Percentiles rank a stretch among this genome's conserved stretches.
Conservation (phyloP, 495 filamentous ascomycete genomes). For the Aspergillus heteromorphus region DNA sequence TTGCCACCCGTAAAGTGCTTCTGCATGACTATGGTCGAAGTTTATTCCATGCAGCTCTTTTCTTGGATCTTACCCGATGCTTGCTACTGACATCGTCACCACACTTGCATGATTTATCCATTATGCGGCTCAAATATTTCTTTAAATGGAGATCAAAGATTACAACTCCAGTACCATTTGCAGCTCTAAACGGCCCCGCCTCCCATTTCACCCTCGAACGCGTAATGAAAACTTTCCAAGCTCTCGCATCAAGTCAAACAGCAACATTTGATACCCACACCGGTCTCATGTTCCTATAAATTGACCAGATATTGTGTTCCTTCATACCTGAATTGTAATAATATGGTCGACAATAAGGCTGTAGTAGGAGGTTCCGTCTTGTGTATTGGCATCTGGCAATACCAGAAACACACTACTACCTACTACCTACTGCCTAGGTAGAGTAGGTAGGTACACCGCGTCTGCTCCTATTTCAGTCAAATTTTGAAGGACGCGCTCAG, state of each 20-base stretch:
- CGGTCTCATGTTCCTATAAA: too few species aligned
- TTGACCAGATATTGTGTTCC: background rate
- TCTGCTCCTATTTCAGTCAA: background rate
- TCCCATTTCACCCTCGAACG: too few species aligned
- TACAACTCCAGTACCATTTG: background rate
- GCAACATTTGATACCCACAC: too few species aligned
- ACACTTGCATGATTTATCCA: background rate
- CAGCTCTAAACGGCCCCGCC: background rate
- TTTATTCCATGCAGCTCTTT: background rate
- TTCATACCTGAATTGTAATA: background rate
- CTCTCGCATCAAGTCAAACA: too few species aligned
- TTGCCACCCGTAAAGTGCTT: too few species aligned
- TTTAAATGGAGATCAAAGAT: background rate
- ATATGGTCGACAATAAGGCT: background rate
- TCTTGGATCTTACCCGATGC: background rate
- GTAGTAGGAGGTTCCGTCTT: background rate
- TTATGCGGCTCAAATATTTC: background rate
- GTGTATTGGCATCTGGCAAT: background rate
- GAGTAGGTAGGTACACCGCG: too few species aligned
- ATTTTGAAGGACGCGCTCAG: background rate
- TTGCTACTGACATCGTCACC: background rate
- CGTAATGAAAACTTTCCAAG: background rate
- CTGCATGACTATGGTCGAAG: background rate
- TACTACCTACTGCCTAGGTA: too few species aligned
- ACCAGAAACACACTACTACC: too few species aligned